Percentiles rank a stretch among this genome's conserved stretches.
Evolutionary conservation across 208 protist species (phyloP).

Genomic region (Leptomonas seymouri): DNA sequence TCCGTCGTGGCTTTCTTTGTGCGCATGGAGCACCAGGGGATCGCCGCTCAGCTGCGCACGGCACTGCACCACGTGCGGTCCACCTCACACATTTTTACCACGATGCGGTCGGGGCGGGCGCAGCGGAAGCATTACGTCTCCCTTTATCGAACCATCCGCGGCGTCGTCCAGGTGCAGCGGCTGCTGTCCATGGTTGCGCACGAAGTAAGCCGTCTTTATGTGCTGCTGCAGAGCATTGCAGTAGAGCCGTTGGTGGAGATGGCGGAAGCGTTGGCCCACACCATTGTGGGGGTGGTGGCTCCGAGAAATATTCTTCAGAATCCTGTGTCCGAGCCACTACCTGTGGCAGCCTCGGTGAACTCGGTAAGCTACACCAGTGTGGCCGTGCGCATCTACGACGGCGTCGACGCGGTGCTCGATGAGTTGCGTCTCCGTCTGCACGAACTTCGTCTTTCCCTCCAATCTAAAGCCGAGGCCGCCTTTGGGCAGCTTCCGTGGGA

Average conservation of each 20-base stretch:
- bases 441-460: slow-evolving; percentile 32
- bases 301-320: neutral
- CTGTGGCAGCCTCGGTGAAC: neutral
- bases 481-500: slow-evolving; percentile 27
- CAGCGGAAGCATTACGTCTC: slow-evolving; percentile 60
- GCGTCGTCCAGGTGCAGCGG: slow-evolving; percentile 43
- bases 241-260: slow-evolving; percentile 38
- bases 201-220: slow-evolving; percentile 40
- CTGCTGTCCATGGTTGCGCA: slow-evolving; percentile 53
- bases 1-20: slow-evolving; percentile 74
- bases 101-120: slow-evolving; percentile 67
- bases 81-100: slow-evolving; percentile 66
- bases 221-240: slow-evolving; percentile 40
- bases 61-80: slow-evolving; percentile 53
- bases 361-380: neutral
- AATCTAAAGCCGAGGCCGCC: slow-evolving; percentile 29
- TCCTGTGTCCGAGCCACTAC: neutral
- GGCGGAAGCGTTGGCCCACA: slow-evolving; percentile 14
- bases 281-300: neutral
- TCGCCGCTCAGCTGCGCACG: slow-evolving; percentile 49
- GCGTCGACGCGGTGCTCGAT: slow-evolving; percentile 40
- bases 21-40: slow-evolving; percentile 39
- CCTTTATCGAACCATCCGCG: slow-evolving; percentile 53
- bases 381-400: slow-evolving; percentile 23
- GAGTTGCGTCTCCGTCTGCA: slow-evolving; percentile 35